These are phyloP conservation scores for Adansonia digitata DNA, from an alignment of 345 rosid species.

Conservation along the genomic window DNA sequence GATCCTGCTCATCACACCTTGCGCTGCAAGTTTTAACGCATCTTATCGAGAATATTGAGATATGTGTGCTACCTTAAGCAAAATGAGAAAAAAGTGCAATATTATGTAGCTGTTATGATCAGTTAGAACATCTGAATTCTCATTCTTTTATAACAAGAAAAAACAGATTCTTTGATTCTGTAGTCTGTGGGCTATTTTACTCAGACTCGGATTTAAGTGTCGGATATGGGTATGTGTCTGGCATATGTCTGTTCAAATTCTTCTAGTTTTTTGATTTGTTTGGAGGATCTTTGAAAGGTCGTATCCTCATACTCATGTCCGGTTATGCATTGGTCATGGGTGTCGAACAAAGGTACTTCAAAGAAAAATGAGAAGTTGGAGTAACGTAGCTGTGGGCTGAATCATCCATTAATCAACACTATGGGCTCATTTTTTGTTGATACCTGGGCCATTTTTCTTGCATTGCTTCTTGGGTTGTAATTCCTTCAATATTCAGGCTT, in stretches of 20 bases:
- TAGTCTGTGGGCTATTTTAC: background rate
- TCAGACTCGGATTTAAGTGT: too few relatives aligned
- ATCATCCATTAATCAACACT: background rate
- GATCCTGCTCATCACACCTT: background rate
- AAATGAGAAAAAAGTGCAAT: background rate
- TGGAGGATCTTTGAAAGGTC: too few relatives aligned
- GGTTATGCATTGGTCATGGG: too few relatives aligned
- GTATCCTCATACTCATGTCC: too few relatives aligned
- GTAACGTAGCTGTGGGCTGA: too few relatives aligned
- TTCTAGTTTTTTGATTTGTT: too few relatives aligned
- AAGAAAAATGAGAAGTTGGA: too few relatives aligned
- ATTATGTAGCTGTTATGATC: background rate
- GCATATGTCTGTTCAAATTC: too few relatives aligned
- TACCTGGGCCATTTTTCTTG: background rate
- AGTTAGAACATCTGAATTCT: background rate
- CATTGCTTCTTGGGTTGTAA: background rate
- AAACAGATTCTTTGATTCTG: background rate
- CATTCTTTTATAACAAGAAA: background rate
- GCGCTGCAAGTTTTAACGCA: conserved; percentile 3
- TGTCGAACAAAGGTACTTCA: too few relatives aligned
- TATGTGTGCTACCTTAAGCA: background rate
- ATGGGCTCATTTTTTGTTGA: background rate
- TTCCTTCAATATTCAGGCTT: background rate
- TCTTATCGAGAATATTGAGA: background rate
- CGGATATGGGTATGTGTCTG: too few relatives aligned